phyloP scores from a whole-genome alignment of 2,329 filamentous ascomycete species.

The Botrytis fabae region DNA sequence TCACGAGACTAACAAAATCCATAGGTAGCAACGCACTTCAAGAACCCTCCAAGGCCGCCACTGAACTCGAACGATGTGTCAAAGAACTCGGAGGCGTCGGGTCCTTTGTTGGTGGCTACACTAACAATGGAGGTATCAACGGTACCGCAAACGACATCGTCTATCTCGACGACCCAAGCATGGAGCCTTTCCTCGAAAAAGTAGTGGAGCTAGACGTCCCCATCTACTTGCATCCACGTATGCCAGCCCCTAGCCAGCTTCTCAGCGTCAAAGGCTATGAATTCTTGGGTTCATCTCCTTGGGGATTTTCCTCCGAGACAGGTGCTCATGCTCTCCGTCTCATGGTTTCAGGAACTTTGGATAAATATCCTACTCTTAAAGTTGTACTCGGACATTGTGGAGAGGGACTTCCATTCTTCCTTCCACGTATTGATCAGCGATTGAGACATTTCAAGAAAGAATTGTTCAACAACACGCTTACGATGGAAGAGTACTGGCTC shows the following conservation, averaged over 20 bases:
- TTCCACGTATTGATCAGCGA: slow-evolving; percentile 1
- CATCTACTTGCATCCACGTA: slow-evolving; percentile 44
- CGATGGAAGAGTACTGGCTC: slow-evolving; percentile 47
- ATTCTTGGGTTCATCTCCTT: slow-evolving; percentile 46
- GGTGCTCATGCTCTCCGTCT: slow-evolving; percentile 29
- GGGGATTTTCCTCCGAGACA: slow-evolving; percentile 51
- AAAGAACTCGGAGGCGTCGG: slow-evolving; percentile 48
- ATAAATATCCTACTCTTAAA: slow-evolving; percentile 30
- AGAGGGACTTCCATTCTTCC: slow-evolving; percentile 31
- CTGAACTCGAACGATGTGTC: slow-evolving; percentile 32
- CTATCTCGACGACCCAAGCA: slow-evolving; percentile 41
- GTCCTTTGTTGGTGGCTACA: slow-evolving; percentile 44
- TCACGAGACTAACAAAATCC: background rate
- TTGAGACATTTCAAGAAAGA: slow-evolving; percentile 5
- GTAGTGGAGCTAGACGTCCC: slow-evolving; percentile 45
- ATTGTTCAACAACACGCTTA: background rate
- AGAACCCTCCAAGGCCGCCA: slow-evolving; percentile 28
- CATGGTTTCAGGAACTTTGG: slow-evolving; percentile 32
- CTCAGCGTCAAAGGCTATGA: slow-evolving; percentile 32
- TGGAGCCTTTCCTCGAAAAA: slow-evolving; percentile 41
- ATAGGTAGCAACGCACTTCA: slow-evolving; percentile 28
- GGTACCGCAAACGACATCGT: slow-evolving; percentile 31
- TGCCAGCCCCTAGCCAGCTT: slow-evolving; percentile 35
- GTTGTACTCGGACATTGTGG: slow-evolving; percentile 35
- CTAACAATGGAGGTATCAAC: slow-evolving; percentile 36